Conservation (phyloP, 441 rosid species). For the Corymbia citriodora region DNA sequence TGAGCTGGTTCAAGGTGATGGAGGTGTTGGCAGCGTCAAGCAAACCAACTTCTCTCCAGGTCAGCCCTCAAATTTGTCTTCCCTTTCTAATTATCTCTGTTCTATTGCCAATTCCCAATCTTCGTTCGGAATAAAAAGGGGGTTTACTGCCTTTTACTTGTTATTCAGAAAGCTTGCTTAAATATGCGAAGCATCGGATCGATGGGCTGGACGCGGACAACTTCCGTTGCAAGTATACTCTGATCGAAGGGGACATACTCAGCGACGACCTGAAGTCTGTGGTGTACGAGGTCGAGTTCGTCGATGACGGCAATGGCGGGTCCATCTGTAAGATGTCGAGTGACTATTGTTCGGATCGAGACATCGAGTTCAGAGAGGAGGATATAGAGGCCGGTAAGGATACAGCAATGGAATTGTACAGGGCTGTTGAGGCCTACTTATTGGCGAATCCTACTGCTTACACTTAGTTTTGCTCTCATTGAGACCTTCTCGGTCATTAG, state of each 20-base stretch:
- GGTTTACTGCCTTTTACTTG: background rate
- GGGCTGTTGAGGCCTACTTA: background rate
- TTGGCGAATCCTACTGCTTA: conserved; percentile 1
- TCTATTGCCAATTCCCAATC: background rate
- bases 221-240: conserved; percentile 1
- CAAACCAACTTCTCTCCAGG: background rate
- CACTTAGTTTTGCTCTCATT: background rate
- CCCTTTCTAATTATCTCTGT: background rate
- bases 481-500: background rate
- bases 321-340: conserved; percentile 4
- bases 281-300: background rate
- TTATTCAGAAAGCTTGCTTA: background rate
- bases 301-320: background rate
- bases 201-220: background rate
- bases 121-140: background rate
- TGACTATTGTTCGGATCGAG: background rate
- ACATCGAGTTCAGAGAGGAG: conserved; percentile 1
- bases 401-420: background rate
- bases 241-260: conserved; percentile 3
- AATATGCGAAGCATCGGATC: background rate
- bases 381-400: conserved; percentile 6
- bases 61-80: background rate
- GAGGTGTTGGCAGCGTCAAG: background rate
- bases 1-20: background rate
- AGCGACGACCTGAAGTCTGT: background rate